Base-by-base conservation (phyloP, 495 filamentous ascomycete genomes). In the Daldinia concentrica region DNA sequence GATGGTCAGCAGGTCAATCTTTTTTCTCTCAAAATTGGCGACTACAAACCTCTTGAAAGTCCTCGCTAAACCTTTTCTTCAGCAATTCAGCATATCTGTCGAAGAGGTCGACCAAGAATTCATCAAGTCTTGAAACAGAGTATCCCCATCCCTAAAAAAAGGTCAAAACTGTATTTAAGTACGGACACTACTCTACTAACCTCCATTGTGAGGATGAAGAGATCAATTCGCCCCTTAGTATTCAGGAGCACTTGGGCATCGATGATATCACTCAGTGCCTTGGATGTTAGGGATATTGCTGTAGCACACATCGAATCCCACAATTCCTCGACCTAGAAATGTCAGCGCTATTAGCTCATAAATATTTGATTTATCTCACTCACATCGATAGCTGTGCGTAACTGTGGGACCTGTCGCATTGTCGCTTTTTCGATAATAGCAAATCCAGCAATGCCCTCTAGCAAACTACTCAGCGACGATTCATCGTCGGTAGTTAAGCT, bases 131-230 rank as follows among this genome's bases (percentile, higher is more conserved):
- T 5, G 87, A 84, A n/a, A 96, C 90, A 0, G 91, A 88, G 76
- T 98, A 99, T 59, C 87, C 88, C 94, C 94, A 98, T 43, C 91
- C 90, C 91, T 95, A 69, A 57, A 14, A 43, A 14, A 30, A 14
- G 27, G 27, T 54, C 27, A 54, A 27, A n/a, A n/a, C 26, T 26
- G 26, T 6, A 54, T 24, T 11, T 9, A 11, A 4, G 19, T 48
- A 48, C 6, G 19, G 11, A 1, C 45, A 12, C 9, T 15, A 76
- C 1, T 11, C 1, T 66, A 78, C 86, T 76, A 69, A 89, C 90
- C 83, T 97, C 92, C 95, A 98, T 97, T 17, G 95, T 97, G 74
- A 98, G 91, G 78, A 97, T 98, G 79, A 99, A 99, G 17, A 98
- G 80, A 26, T 94, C 92, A 78, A 99, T 87, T 55, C 95, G 84